Evolutionary conservation across 768 basidiomycete species (phyloP), one percentile per base, ranked within the genome.

Genomic region (Mrakia gelida): DNA sequence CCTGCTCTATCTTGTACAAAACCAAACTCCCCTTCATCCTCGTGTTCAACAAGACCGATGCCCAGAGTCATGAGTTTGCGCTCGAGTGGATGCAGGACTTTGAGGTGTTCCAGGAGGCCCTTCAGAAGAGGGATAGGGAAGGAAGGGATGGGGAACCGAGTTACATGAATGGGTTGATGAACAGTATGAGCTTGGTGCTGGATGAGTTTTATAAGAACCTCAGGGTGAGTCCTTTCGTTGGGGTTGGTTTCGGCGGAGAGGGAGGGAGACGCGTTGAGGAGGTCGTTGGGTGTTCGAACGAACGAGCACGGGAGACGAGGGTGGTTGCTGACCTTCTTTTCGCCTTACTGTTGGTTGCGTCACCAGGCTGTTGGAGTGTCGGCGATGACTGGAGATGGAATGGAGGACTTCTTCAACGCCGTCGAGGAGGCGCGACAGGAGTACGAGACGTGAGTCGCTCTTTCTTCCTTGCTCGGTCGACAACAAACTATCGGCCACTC

Each of bases 1-100:
- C 97, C 1, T 99, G 97, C 88, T 94, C 93, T 92, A 98, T 99
- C 80, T 86, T 99, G 23, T 99, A 99, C 87, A 99, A 99, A 86
- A 98, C 95, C 9, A 94, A 95, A 80, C 87, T 98, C 0, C 97
- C 97, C 0, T 98, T 99, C 85, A 91, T 99, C 80, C 88, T 98
- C 41, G 95, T 98, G 45, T 99, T 99, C 87, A 99, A 99, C 87
- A 99, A 99, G 86, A 98, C 90, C 8, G 97, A 99, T 84, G 94
- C 93, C 4, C 89, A 92, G 82, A 70, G 52, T 23, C 94, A 98
- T 83, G 88, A 90, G 56, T 98, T 97, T 84, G 97, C 97, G 15
- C 80, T 97, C 41, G 94, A 95, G 80, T 99, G 97, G 97, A 98
- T 98, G 96, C 87, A 89, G 67, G 97, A 99, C 83, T 99, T 98